Evolutionary conservation across 306 rosid genomes (phyloP), one percentile per base, ranked within the genome.

Genomic region (Corylus avellana): DNA sequence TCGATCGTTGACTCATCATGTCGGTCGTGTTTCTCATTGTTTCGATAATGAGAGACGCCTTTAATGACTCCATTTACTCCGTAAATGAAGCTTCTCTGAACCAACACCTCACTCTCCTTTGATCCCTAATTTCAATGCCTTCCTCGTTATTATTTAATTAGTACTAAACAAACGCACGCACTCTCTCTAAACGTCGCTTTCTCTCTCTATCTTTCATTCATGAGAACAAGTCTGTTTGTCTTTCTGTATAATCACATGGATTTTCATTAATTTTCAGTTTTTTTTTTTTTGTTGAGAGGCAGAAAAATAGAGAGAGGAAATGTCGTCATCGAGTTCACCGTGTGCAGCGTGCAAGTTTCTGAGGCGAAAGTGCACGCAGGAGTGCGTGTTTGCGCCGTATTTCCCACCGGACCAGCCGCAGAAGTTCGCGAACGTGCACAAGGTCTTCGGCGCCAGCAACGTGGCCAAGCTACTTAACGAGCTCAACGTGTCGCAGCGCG

Each of bases 381-480:
- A 94, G 77, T 94, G 98, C 81, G 97, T 90, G 57, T 94, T 91
- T 66, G 98, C 98, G 0, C 98, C 98, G 12, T 94, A 92, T 77
- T 94, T 94, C 79, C 98, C 98, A 51, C 97, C 98, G 22, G 98
- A 94, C 79, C 90, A 94, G 72, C 97, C 93, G 0, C 96, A 91
- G 78, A 87, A 92, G 74, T 94, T 94, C 22, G 78, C 86, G n/a
- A 89, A 84, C 64, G 97, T 94, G 11, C 98, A 94, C 90, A 90
- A 88, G 74, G 97, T 92, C 2, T 94, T 94, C 78, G 98, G 98
- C 0, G 98, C 98, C 6, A 91, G 98, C 85, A 94, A 94, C 77
- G 95, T 94, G 2, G 83, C 97, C 0, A 94, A 94, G 84, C 90
- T 92, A 8, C 88, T 94, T 3, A 90, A 87, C 79, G 98, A 94